These are phyloP conservation scores for Volvox reticuliferus DNA, from an alignment of 139 green algal species.

Conservation along the genomic window DNA sequence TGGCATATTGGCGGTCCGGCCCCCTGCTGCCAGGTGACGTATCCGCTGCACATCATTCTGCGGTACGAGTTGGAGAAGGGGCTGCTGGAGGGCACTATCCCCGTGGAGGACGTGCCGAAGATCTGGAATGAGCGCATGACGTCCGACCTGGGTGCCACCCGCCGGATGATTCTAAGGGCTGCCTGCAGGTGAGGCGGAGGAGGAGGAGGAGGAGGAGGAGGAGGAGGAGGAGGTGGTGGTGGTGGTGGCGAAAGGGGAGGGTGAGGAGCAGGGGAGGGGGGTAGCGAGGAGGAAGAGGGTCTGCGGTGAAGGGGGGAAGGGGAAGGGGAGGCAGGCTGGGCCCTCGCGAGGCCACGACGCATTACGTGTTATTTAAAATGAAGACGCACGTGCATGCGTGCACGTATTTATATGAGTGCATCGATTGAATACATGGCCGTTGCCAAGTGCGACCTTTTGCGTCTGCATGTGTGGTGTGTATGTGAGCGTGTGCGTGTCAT, in stretches of 20 bases:
- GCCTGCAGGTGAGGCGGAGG: constrained; percentile 73
- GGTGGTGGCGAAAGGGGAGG: neutral
- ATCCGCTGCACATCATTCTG: constrained; percentile 94
- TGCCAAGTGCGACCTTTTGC: too few relatives aligned
- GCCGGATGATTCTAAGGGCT: constrained; percentile 76
- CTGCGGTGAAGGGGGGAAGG: too few relatives aligned
- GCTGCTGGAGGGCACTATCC: constrained; percentile 82
- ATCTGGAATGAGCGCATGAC: constrained; percentile 85
- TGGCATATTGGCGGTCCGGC: too few relatives aligned
- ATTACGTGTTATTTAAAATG: too few relatives aligned
- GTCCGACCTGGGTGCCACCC: constrained; percentile 80
- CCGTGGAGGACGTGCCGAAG: constrained; percentile 80
- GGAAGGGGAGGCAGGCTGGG: too few relatives aligned
- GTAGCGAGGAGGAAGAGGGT: neutral
- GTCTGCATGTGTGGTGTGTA: too few relatives aligned
- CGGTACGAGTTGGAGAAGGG: constrained; percentile 88
- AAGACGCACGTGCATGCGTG: too few relatives aligned
- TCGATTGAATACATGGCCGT: too few relatives aligned
- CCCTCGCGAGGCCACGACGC: too few relatives aligned
- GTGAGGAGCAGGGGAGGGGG: neutral
- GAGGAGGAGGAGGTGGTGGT: neutral
- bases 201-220: neutral
- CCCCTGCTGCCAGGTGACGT: constrained; percentile 68
- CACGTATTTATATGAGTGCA: too few relatives aligned
- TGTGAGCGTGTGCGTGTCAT: too few relatives aligned